Conservation (phyloP, 441 rosid species). For the Cnidoscolus chayamansa region DNA sequence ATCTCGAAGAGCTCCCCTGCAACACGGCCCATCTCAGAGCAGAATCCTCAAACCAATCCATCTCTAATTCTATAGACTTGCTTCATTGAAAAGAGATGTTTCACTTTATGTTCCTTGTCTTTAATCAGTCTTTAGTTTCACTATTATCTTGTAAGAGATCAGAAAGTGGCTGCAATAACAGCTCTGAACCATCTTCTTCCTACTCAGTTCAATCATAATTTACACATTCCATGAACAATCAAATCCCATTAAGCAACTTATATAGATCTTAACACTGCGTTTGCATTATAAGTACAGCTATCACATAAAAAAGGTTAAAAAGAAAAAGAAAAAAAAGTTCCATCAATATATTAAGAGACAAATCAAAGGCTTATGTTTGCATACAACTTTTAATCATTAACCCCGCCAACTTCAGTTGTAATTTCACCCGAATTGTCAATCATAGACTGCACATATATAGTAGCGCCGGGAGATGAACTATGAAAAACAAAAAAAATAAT, state of each 20-base stretch:
- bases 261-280: conserved; percentile 9
- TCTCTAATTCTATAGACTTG: conserved; percentile 40
- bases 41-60: conserved; percentile 40
- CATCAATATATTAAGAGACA: background rate
- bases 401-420: background rate
- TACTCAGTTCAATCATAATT: background rate
- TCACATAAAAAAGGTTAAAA: background rate
- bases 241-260: background rate
- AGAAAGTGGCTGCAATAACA: conserved; percentile 32
- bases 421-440: background rate
- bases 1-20: conserved; percentile 45
- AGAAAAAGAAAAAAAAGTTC: background rate
- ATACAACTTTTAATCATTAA: background rate
- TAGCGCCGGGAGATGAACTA: background rate
- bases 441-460: background rate
- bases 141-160: conserved; percentile 24
- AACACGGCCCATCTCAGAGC: conserved; percentile 42
- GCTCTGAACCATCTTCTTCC: conserved; percentile 17
- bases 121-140: conserved; percentile 22
- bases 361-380: background rate
- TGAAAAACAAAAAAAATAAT: background rate
- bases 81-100: conserved; percentile 32
- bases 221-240: background rate
- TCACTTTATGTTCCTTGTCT: conserved; percentile 15
- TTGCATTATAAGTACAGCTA: background rate